Base-by-base conservation (phyloP, 1,139 yeast genomes). In the Pichiaceae sp. region DNA sequence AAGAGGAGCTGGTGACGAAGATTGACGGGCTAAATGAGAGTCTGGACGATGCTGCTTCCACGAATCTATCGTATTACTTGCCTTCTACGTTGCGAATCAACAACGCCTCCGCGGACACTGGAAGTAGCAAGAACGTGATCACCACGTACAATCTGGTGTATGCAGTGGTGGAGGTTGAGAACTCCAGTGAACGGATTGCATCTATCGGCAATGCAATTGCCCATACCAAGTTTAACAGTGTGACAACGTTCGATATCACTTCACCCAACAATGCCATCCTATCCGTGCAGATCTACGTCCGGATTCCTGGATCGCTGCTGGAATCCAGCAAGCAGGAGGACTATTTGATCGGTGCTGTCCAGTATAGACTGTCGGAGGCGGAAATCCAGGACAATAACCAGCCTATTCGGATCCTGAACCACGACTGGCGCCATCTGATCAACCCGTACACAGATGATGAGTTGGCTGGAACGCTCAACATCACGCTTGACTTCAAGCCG, bases 161-260 rank as follows among this genome's bases (percentile, higher is more conserved):
- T 54, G 70, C 81, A 51, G 77, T 87, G 3, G 67, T 82, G 35
- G 93, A 82, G 55, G 81, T 80, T 48, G 93, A 82, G 51, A 82
- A 82, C 64, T 43, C 60, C 52, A 48, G 68, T 60, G 63, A 58
- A 40, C 43, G 56, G 24, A 50, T 67, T 63, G 37, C 68, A 62
- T 56, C 62, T 4, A 41, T 48, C 11, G 61, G 63, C 20, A 54
- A 49, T 37, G 52, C 60, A 2, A 64, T 78, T 41, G 68, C 70
- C 19, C 57, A 64, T 37, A 85, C 89, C 2, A 66, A 67, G 17
- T 91, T 95, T 78, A 89, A 87, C 57, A 84, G 83, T 49, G 87
- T 85, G 17, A 84, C 95, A 11, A 78, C 89, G 8, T 91, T 91
- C 56, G 98, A 91, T 68, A 95, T 89, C 19, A 80, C 94, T 11